Base-by-base conservation (phyloP, 164 flowering plant species). In the Dillenia suffruticosa region DNA sequence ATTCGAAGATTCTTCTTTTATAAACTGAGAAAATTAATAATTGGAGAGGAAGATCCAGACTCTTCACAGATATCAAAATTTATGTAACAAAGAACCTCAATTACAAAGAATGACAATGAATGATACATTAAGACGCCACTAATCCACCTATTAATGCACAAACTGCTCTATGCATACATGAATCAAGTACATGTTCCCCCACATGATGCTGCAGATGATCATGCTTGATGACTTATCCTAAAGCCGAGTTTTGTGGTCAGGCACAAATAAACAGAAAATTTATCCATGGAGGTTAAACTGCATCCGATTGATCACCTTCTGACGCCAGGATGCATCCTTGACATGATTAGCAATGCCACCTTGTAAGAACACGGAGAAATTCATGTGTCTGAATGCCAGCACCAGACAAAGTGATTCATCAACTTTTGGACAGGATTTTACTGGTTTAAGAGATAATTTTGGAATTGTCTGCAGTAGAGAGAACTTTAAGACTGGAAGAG, bases 71-170 rank as follows among this genome's bases (percentile, higher is more conserved):
- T 11, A 19, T 14, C 54, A 9, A 51, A 51, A 12, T 52, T 26
- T 52, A n/a, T 9, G 2, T 10, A 52, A 52, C 22, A 15, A 16
- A 3, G 22, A 52, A 16, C n/a, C 55, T 8, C 9, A 16, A 9
- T 52, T 16, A 52, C 55, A 52, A 15, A n/a, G 17, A 51, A 51
- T 51, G 54, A 51, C 54, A 14, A 51, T 51, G 54, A n/a, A 51
- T 12, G 9, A 51, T 14, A 11, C 54, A 22, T 48, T 46, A 58
- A 22, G 22, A 46, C 4, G 52, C 14, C 14, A 15, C 16, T 54
- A 63, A 54, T 46, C 57, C 47, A 63, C 24, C 49, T 14, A 16
- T 46, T 10, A 1, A 54, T 46, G 58, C 56, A 32, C 40, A 32
- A 32, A 7, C 40, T 32, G 40, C 40, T 32, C 40, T 32, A 32